phyloP scores from a whole-genome alignment of 768 basidiomycete species.

The Rhizopogon vulgaris region DNA sequence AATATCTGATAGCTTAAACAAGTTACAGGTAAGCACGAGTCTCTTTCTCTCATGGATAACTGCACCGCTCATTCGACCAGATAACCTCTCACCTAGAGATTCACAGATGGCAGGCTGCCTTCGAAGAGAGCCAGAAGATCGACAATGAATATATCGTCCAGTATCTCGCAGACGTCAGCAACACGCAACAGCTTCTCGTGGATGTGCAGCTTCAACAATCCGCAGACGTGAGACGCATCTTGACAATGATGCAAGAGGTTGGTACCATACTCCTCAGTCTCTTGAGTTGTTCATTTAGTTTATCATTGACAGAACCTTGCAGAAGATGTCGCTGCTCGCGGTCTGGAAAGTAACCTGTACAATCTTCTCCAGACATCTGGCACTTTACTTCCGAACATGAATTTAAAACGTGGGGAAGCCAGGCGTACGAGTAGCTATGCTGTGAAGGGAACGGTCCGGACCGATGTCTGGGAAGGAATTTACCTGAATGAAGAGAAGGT shows the following conservation, averaged over 20 bases:
- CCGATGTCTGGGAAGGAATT: conserved; percentile 51
- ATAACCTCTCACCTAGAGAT: conserved; percentile 41
- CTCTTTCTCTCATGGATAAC: background rate
- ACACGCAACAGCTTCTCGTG: conserved; percentile 31
- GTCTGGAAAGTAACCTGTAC: conserved; percentile 44
- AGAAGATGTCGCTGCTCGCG: conserved; percentile 24
- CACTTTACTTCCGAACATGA: conserved; percentile 42
- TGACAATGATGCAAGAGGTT: conserved; percentile 48
- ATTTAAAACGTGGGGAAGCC: conserved; percentile 50
- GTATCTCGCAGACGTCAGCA: conserved; percentile 38
- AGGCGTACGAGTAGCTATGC: conserved; percentile 44
- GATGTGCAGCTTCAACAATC: conserved; percentile 27
- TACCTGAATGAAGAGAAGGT: conserved; percentile 52
- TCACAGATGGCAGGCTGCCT: conserved; percentile 43
- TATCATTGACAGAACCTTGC: conserved; percentile 20
- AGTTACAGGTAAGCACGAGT: conserved; percentile 35
- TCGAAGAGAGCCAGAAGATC: conserved; percentile 29
- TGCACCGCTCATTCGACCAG: conserved; percentile 22
- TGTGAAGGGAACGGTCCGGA: conserved; percentile 43
- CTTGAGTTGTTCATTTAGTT: background rate
- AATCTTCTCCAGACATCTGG: conserved; percentile 40
- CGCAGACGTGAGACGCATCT: conserved; percentile 34
- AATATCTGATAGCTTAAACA: conserved; percentile 40
- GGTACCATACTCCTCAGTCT: background rate
- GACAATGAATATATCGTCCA: conserved; percentile 40